Base-by-base conservation (phyloP, 2,329 filamentous ascomycete genomes). In the Alternaria viburni region DNA sequence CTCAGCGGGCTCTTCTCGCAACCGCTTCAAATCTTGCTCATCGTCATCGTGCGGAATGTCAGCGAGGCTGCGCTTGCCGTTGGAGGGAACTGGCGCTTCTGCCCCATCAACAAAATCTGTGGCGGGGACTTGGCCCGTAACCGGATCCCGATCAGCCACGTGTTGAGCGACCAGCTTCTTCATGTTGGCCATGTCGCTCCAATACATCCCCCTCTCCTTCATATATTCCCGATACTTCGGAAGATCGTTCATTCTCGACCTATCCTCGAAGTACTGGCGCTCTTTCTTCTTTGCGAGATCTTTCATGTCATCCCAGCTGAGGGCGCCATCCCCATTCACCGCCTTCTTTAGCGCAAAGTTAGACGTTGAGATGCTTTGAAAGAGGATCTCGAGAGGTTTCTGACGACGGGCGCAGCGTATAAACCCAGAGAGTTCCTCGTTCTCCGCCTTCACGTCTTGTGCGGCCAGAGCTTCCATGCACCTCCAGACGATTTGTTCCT, bases 291-390 rank as follows among this genome's bases (percentile, higher is more conserved):
- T 36, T 7, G 21, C 55, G 6, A 57, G 21, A 5, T 43, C 28
- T 8, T 32, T 47, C 55, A 43, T 57, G 2, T 57, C 55, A 8
- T 50, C 45, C 55, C 55, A 43, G n/a, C 44, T 23, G 44, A 57
- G 30, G 44, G 28, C 30, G 11, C 54, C 54, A 9, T 32, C 9
- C 6, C 32, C 12, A 19, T 51, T 19, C 8, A 6, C 43, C 21
- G n/a, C n/a, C n/a, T n/a, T n/a, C n/a, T n/a, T n/a, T n/a, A n/a
- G n/a, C n/a, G n/a, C n/a, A n/a, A n/a, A n/a, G n/a, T n/a, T n/a
- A n/a, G n/a, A n/a, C n/a, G n/a, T n/a, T n/a, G 28, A 13, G 13
- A 51, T 51, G 12, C 17, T 11, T 23, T 12, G 15, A 12, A 51
- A 51, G 12, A 51, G 26, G 2, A 8, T 1, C 17, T 19, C 5